phyloP scores from a whole-genome alignment of 2,329 filamentous ascomycete genomes.

The Botrytis fabae region DNA sequence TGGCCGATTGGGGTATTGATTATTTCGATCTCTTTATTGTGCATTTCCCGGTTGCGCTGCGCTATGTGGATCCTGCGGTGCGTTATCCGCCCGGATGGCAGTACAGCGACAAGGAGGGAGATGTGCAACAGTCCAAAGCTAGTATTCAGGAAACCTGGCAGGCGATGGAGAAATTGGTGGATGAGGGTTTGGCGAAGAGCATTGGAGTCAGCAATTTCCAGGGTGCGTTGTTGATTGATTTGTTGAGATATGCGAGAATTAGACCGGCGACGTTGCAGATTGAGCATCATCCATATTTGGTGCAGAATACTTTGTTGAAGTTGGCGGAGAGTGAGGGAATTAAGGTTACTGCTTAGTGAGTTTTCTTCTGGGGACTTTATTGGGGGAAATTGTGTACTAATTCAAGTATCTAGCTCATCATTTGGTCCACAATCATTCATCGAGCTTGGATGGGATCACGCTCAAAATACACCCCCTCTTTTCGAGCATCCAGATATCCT shows the following conservation, averaged over 20 bases:
- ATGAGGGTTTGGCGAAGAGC: conserved; percentile 65
- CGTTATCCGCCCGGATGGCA: conserved; percentile 81
- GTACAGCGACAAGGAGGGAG: conserved; percentile 59
- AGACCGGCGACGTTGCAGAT: conserved; percentile 78
- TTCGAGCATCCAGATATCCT: conserved; percentile 69
- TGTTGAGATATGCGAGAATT: conserved; percentile 75
- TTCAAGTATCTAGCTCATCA: conserved; percentile 52
- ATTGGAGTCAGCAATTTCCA: conserved; percentile 87
- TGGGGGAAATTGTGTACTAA: not conserved
- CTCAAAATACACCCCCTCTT: conserved; percentile 64
- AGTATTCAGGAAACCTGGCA: conserved; percentile 80
- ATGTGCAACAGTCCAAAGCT: conserved; percentile 65
- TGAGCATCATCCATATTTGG: conserved; percentile 87
- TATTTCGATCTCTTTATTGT: conserved; percentile 91
- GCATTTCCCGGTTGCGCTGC: conserved; percentile 84
- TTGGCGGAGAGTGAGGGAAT: conserved; percentile 71
- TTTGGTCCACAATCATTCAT: conserved; percentile 79
- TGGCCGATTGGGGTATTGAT: conserved; percentile 79
- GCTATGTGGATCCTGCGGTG: conserved; percentile 77
- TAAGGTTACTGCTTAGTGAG: conserved; percentile 70
- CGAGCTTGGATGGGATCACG: conserved; percentile 72
- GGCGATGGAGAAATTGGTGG: conserved; percentile 75
- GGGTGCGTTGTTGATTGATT: conserved; percentile 72
- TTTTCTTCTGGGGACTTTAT: not conserved
- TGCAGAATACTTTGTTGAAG: conserved; percentile 69